Percentiles rank a stretch among this genome's conserved stretches.
Conservation (phyloP, 345 rosid species). For the Arabidopsis arenosa region DNA sequence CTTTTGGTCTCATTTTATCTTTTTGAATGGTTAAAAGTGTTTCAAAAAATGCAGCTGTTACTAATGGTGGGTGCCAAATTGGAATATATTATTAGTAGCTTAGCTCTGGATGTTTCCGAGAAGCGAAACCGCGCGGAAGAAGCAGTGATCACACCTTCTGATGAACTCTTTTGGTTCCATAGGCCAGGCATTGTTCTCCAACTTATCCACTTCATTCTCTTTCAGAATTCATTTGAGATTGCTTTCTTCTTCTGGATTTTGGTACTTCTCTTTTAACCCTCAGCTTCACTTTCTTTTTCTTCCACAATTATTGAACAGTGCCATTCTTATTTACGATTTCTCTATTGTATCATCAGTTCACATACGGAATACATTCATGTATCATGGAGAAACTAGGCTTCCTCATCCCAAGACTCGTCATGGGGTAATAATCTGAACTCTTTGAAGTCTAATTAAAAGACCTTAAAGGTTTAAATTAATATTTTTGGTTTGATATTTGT, state of each 20-base stretch:
- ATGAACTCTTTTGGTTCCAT: constrained; percentile 77
- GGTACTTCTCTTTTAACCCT: constrained; percentile 50
- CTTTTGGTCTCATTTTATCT: not conserved
- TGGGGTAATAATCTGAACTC: constrained; percentile 57
- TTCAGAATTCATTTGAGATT: constrained; percentile 84
- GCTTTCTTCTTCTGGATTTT: constrained; percentile 90
- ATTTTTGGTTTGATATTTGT: constrained; percentile 10
- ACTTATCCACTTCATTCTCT: constrained; percentile 82
- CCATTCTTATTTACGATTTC: not conserved
- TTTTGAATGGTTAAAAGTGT: constrained; percentile 8
- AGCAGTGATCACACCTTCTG: constrained; percentile 69
- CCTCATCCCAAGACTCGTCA: constrained; percentile 72
- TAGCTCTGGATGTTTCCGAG: constrained; percentile 57
- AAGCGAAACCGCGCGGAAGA: constrained; percentile 39
- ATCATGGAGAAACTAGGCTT: constrained; percentile 71
- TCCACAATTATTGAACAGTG: not conserved
- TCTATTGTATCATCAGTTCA: constrained; percentile 43
- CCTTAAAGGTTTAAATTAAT: not conserved
- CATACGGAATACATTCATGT: constrained; percentile 87
- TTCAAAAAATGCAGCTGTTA: constrained; percentile 56
- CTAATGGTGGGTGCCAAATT: constrained; percentile 84
- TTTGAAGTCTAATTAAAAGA: not conserved
- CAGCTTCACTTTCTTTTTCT: not conserved
- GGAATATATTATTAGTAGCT: constrained; percentile 63
- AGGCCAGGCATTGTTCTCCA: constrained; percentile 56